These are phyloP conservation scores for Paecilomyces niveus DNA, from an alignment of 2,329 filamentous ascomycete genomes.

Conservation along the genomic window DNA sequence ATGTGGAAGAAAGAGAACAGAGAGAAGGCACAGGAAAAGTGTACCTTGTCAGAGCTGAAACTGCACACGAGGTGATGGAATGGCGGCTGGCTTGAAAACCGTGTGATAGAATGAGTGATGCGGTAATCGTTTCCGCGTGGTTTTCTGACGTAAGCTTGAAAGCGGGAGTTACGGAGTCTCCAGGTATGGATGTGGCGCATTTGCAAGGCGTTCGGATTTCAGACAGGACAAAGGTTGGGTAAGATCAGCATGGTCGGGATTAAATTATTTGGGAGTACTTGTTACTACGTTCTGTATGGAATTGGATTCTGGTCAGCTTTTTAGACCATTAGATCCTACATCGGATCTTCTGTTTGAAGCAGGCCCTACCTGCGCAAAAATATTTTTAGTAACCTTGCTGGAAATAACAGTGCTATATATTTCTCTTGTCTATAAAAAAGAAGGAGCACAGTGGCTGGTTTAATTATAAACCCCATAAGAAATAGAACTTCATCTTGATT, in stretches of 20 bases:
- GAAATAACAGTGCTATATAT: too few species aligned
- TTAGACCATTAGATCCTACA: background rate
- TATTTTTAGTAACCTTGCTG: background rate
- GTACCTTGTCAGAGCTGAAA: constrained; percentile 5
- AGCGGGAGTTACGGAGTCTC: too few species aligned
- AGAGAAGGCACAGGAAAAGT: background rate
- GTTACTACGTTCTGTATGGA: background rate
- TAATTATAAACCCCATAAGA: too few species aligned
- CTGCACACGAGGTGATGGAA: constrained; percentile 3
- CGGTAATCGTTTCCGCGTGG: background rate
- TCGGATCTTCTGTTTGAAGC: too few species aligned
- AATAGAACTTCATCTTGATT: too few species aligned
- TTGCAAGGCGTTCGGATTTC: background rate
- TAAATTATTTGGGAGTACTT: background rate
- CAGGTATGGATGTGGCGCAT: background rate
- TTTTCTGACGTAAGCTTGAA: background rate
- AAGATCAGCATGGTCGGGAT: too few species aligned
- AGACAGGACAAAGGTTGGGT: too few species aligned
- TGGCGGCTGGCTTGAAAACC: constrained; percentile 4
- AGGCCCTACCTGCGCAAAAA: background rate
- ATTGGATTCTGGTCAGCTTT: background rate
- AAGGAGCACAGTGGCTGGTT: too few species aligned
- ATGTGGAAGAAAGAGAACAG: background rate
- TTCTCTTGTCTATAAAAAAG: background rate
- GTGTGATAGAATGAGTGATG: background rate